Evolutionary conservation across 129 eudicot genomes (phyloP), one percentile per base, ranked within the genome.

Genomic region (Dittrichia graveolens): DNA sequence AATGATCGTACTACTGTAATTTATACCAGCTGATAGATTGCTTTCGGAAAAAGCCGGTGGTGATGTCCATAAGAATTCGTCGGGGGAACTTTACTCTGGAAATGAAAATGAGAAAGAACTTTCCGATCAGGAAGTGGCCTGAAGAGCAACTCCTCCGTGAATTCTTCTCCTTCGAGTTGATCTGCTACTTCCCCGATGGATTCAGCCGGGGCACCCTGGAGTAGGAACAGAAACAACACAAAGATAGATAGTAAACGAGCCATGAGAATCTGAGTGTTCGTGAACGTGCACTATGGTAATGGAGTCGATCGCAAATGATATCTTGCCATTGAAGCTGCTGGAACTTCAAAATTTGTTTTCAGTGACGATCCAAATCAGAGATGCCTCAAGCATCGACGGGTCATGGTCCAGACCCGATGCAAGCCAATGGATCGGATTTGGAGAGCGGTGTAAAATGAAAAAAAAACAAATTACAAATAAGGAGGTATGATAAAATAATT

Each of bases 41-140:
- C 87, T 79, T 94, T 94, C 6, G 98, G 98, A 78, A 94, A 94
- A 79, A 94, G 83, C 48, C 79, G 81, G 83, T 94, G 98, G 59
- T 90, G 95, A 59, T 77, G 83, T 83, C 89, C 93, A 84, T 84
- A 74, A 34, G 64, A 60, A 19, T 37, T 80, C 31, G 95, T 78
- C 37, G 83, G 78, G 6, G 91, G 93, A 69, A 55, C 88, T 79
- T 54, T 82, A 78, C 77, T 86, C 47, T 86, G 78, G 78, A 94
- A 94, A 81, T 85, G 89, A 73, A 94, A 94, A 84, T 88, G 96
- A 13, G 98, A 88, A 15, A 94, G 83, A 34, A 94, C 88, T 88
- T 90, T 94, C 62, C 98, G 97, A 86, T 94, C 98, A 31, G 98
- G 93, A 76, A 94, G 85, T 19, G 98, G 97, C 65, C 86, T 77